Evolutionary conservation across 2,329 filamentous ascomycete species (phyloP).

Genomic region (Chaetomium sp.): DNA sequence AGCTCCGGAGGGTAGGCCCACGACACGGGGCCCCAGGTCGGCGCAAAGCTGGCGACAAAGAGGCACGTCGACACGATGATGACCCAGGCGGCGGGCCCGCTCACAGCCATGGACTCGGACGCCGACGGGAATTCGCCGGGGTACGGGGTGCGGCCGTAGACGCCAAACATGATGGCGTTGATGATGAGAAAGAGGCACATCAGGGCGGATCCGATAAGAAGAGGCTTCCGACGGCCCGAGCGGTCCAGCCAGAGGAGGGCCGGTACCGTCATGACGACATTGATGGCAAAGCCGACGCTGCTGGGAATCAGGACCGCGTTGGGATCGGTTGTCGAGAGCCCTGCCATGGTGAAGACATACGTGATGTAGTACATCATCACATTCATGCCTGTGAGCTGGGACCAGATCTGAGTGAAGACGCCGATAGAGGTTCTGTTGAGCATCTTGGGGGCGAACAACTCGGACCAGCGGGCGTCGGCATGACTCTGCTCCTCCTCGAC

Average conservation of each 20-base stretch:
- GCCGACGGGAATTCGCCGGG: slow-evolving; percentile 43
- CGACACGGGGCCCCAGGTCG: slow-evolving; percentile 48
- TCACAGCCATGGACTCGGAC: slow-evolving; percentile 52
- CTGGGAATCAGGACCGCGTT: slow-evolving; percentile 65
- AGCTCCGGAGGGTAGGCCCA: slow-evolving; percentile 54
- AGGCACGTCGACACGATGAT: slow-evolving; percentile 68
- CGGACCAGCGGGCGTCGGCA: slow-evolving; percentile 68
- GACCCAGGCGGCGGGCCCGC: slow-evolving; percentile 54
- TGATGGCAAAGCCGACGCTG: slow-evolving; percentile 76
- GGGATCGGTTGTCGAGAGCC: slow-evolving; percentile 45
- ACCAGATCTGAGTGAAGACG: slow-evolving; percentile 74
- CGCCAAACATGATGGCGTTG: slow-evolving; percentile 51
- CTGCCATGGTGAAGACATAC: slow-evolving; percentile 73
- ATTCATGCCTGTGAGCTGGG: slow-evolving; percentile 76
- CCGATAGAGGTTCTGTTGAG: slow-evolving; percentile 72
- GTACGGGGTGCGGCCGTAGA: slow-evolving; percentile 43
- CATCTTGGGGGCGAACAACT: slow-evolving; percentile 74
- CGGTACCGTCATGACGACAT: slow-evolving; percentile 76
- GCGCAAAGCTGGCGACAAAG: slow-evolving; percentile 57
- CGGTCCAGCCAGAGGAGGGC: slow-evolving; percentile 74
- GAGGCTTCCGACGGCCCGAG: slow-evolving; percentile 71
- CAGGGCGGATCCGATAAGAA: slow-evolving; percentile 65
- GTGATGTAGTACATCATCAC: slow-evolving; percentile 72
- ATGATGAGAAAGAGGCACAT: slow-evolving; percentile 59
- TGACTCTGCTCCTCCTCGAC: slow-evolving; percentile 73